Conservation (phyloP, 2,329 filamentous ascomycete genomes). For the Xylaria sp. region DNA sequence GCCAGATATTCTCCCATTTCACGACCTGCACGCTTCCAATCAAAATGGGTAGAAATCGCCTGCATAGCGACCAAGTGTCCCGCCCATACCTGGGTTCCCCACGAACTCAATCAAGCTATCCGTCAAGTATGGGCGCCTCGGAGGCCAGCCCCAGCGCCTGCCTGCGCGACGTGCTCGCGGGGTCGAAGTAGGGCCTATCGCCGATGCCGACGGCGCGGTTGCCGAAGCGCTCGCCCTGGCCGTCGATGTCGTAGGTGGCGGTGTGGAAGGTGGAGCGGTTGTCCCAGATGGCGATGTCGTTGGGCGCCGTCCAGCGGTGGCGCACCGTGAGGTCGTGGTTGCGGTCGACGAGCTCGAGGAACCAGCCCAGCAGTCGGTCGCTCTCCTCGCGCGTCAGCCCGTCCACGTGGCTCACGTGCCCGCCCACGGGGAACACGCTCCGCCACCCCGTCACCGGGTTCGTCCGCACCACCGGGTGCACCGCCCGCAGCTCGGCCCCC, state of each 20-base stretch:
- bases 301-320: slow-evolving; percentile 38
- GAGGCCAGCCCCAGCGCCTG: no score
- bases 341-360: slow-evolving; percentile 32
- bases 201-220: slow-evolving; percentile 53
- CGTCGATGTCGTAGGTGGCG: slow-evolving; percentile 56
- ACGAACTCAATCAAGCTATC: no score
- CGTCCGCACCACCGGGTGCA: slow-evolving; percentile 61
- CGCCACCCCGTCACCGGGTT: slow-evolving; percentile 69
- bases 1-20: no score
- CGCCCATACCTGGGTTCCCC: no score
- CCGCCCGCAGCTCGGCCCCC: slow-evolving; percentile 50
- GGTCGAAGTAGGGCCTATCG: slow-evolving; percentile 54
- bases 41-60: no score
- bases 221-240: slow-evolving; percentile 48
- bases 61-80: no score
- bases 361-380: slow-evolving; percentile 28
- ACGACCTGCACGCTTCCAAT: no score
- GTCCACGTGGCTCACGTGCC: slow-evolving; percentile 32
- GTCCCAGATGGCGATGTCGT: slow-evolving; percentile 57
- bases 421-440: slow-evolving; percentile 41
- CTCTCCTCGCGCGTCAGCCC: slow-evolving; percentile 31
- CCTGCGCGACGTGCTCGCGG: slow-evolving; percentile 46
- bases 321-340: slow-evolving; percentile 38
- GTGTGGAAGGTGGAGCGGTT: slow-evolving; percentile 57
- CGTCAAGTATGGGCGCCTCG: no score